Evolutionary conservation across 1,284 basidiomycete genomes (phyloP).

Genomic region (Naganishia sp.): DNA sequence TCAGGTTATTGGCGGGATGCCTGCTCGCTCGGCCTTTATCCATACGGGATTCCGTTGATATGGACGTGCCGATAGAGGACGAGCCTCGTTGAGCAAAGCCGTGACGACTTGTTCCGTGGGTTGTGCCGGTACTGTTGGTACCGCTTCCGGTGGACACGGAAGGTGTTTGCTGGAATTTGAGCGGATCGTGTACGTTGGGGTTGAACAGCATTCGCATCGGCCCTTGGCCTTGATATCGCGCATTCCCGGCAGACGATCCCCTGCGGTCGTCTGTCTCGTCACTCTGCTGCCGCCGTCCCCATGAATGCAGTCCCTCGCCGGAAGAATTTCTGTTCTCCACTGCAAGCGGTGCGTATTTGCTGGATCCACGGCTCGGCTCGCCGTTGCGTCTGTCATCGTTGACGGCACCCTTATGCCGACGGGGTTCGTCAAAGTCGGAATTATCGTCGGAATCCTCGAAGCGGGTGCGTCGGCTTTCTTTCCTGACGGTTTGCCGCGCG

Average conservation of each 20-base stretch:
- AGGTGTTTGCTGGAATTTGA: constrained; percentile 45
- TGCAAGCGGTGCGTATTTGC: constrained; percentile 22
- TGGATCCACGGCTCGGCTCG: neutral
- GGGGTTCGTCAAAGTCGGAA: constrained; percentile 14
- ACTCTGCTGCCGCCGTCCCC: constrained; percentile 7
- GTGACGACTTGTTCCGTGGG: constrained; percentile 15
- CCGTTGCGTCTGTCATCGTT: neutral
- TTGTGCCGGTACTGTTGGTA: neutral
- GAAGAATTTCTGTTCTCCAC: constrained; percentile 7
- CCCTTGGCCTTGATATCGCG: constrained; percentile 19
- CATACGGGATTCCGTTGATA: constrained; percentile 18
- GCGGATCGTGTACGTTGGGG: constrained; percentile 57
- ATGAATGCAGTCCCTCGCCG: constrained; percentile 22
- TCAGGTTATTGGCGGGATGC: constrained; percentile 8
- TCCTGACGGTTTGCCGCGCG: neutral
- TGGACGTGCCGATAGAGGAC: constrained; percentile 16
- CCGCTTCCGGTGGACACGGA: constrained; percentile 25
- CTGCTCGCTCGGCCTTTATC: constrained; percentile 11
- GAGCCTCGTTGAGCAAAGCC: constrained; percentile 18
- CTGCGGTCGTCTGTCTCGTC: neutral
- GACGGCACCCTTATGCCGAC: neutral
- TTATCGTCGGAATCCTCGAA: constrained; percentile 12
- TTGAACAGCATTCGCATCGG: constrained; percentile 55
- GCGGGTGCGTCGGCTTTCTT: constrained; percentile 4
- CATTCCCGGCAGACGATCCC: neutral